A percentile compares a stretch with the other conserved stretches of the same genome.
Conservation (phyloP, 306 rosid genomes). For the Rosa persica region DNA sequence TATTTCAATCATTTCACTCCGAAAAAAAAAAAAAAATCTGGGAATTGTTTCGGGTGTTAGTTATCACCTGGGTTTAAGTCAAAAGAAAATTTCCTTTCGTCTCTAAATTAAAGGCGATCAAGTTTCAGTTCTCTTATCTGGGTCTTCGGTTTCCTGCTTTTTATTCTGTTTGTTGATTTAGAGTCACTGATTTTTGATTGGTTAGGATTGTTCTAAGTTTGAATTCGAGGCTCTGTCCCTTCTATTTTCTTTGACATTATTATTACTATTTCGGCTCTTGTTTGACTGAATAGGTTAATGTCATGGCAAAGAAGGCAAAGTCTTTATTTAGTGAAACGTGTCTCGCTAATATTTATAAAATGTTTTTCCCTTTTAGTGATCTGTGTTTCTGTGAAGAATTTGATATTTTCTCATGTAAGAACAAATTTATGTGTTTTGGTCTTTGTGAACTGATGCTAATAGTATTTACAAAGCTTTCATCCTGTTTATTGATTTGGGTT, state of each 20-base stretch:
- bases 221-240: neutral
- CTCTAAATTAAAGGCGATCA: neutral
- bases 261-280: neutral
- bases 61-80: constrained; percentile 5
- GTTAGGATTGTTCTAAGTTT: neutral
- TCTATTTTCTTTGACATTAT: neutral
- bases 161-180: neutral
- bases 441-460: constrained; percentile 1
- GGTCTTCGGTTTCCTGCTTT: neutral
- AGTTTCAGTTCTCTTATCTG: constrained; percentile 12
- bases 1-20: neutral
- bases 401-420: constrained; percentile 9
- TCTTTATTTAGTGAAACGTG: constrained; percentile 5
- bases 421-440: neutral
- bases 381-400: constrained; percentile 10
- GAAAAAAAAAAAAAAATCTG: neutral
- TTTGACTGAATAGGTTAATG: constrained; percentile 1
- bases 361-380: neutral
- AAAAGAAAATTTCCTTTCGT: neutral
- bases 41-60: neutral
- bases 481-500: neutral
- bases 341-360: too few relatives aligned
- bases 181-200: neutral
- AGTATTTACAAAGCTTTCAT: neutral
- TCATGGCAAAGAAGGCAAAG: neutral